Conservation (phyloP, 2,329 filamentous ascomycete genomes). For the Thielaviopsis populi region DNA sequence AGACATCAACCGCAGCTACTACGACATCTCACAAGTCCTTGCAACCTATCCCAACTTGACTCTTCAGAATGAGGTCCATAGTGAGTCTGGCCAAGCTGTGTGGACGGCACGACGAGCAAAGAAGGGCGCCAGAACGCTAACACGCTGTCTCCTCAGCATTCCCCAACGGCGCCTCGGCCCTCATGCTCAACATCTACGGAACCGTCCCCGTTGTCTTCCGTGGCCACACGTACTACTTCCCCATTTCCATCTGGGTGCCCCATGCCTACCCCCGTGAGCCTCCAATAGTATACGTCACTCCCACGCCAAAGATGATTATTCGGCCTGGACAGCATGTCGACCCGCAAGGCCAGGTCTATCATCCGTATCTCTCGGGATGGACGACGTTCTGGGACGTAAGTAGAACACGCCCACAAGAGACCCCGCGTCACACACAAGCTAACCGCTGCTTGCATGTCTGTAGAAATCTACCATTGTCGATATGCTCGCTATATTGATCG, state of each 20-base stretch:
- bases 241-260: conserved; percentile 83
- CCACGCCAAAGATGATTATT: conserved; percentile 76
- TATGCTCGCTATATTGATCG: conserved; percentile 65
- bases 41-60: conserved; percentile 64
- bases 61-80: conserved; percentile 88
- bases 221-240: conserved; percentile 79
- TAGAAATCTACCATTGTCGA: conserved; percentile 73
- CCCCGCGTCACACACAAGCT: conserved; percentile 12
- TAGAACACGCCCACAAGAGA: conserved; percentile 21
- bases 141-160: conserved; percentile 47
- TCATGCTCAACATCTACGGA: conserved; percentile 73
- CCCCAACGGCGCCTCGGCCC: conserved; percentile 70
- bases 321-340: conserved; percentile 90
- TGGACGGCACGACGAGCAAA: background rate
- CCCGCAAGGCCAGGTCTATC: conserved; percentile 82
- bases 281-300: conserved; percentile 77
- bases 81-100: conserved; percentile 34
- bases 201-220: conserved; percentile 87
- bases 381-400: conserved; percentile 76
- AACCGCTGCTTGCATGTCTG: conserved; percentile 9
- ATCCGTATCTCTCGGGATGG: conserved; percentile 90
- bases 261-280: conserved; percentile 76
- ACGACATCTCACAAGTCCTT: conserved; percentile 72
- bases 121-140: background rate
- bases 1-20: conserved; percentile 84